Base-by-base conservation (phyloP, 163 green algal species). In the Chloromonas sp. region DNA sequence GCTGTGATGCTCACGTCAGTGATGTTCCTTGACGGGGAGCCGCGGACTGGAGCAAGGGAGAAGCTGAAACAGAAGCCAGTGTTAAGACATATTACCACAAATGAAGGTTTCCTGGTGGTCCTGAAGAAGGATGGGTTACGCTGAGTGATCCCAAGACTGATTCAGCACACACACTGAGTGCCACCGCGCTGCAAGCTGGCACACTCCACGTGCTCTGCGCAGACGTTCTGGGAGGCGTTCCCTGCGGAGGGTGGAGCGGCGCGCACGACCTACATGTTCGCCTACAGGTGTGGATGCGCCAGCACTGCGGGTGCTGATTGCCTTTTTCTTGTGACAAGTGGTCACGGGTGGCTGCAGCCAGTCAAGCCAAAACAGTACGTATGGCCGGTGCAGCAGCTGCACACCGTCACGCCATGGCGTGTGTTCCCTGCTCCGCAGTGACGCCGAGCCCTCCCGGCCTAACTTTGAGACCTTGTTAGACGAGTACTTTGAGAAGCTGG, bases 201-300 rank as follows among this genome's bases (percentile, higher is more conserved):
- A 36, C 36, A 36, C 36, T 36, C 36, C 36, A 36, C 36, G 36
- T 36, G 36, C 36, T 36, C 36, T 36, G 1, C 84, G 60, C 92
- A 99, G 89, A 91, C 96, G 74, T 98, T 98, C 87, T 98, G 95
- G 96, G 95, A 99, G 89, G 95, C 96, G 0, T 98, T 99, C 87
- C 96, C 96, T 14, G 94, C 96, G 0, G 94, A 91, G 2, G 92
- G 92, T 60, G 93, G 92, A 57, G 60, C 77, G 0, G 90, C 93
- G 36, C 93, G 95, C 60, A 98, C 96, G 58, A 96, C 91, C 80
- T 98, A 99, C 92, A 96, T 98, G 92, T 99, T 99, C 89, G 92
- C 93, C 0, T 99, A 99, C 87, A 84, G 36, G 36, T 36, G 36
- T 36, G 36, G 36, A 36, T 36, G 36, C 36, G 36, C 36, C 36